phyloP scores from a whole-genome alignment of 164 flowering plant genomes.

The Magnolia officinalis region DNA sequence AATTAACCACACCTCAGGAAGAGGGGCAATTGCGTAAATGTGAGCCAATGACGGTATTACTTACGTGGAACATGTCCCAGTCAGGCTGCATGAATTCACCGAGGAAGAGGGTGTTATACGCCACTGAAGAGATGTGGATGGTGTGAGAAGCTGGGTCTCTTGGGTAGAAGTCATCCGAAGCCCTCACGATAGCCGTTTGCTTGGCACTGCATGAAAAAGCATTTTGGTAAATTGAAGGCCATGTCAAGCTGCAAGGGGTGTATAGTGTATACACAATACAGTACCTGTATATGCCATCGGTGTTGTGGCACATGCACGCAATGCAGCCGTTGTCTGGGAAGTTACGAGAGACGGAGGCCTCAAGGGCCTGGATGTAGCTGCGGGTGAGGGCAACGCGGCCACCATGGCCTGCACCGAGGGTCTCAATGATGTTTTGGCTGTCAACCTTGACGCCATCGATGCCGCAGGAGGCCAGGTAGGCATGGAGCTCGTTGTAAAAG shows the following conservation, averaged over 20 bases:
- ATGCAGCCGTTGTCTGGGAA: conserved; percentile 91
- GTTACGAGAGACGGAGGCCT: conserved; percentile 76
- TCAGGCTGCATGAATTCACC: conserved; percentile 99
- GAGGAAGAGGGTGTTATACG: conserved; percentile 88
- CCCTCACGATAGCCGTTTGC: conserved; percentile 89
- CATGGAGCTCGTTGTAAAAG: conserved; percentile 90
- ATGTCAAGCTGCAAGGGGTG: background rate
- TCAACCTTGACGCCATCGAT: conserved; percentile 96
- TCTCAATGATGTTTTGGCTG: conserved; percentile 88
- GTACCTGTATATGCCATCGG: conserved; percentile 65
- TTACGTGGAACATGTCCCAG: conserved; percentile 99
- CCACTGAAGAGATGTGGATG: conserved; percentile 90
- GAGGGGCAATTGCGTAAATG: background rate
- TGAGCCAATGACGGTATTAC: conserved; percentile 15
- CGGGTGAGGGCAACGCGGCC: conserved; percentile 90
- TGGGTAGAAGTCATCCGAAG: conserved; percentile 97
- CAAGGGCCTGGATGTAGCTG: conserved; percentile 81
- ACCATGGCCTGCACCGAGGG: conserved; percentile 90
- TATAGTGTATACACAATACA: background rate
- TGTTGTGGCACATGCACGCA: conserved; percentile 89
- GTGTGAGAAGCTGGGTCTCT: conserved; percentile 97
- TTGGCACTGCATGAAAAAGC: conserved; percentile 42
- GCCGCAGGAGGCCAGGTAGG: conserved; percentile 88
- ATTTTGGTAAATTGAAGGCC: background rate
- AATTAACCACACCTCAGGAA: background rate